A percentile compares a stretch with the other conserved stretches of the same genome.
phyloP scores from a whole-genome alignment of 2,329 filamentous ascomycete genomes.

The Aspergillus intermedius region DNA sequence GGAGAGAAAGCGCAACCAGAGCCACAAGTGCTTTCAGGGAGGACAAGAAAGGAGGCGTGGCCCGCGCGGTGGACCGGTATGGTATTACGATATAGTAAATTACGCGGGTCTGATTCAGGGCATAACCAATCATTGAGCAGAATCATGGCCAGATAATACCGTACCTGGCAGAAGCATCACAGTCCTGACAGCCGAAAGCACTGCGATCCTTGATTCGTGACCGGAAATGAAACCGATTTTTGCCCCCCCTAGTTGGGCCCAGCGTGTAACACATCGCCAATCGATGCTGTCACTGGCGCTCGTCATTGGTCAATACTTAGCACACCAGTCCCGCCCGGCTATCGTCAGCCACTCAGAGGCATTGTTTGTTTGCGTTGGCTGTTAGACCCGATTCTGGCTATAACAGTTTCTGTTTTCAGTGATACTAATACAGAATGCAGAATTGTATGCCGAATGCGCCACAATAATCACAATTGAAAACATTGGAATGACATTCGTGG shows the following conservation, averaged over 20 bases:
- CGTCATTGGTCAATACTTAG: neutral
- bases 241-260: conserved; percentile 6
- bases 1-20: conserved; percentile 10
- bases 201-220: neutral
- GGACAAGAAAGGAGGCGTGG: conserved; percentile 26
- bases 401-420: too few species aligned
- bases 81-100: conserved; percentile 3
- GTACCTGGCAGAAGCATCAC: conserved; percentile 3
- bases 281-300: neutral
- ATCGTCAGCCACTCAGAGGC: neutral
- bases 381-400: neutral
- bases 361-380: neutral
- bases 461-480: too few species aligned
- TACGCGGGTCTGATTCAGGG: neutral
- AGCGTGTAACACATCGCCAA: conserved; percentile 12
- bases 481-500: too few species aligned
- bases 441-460: too few species aligned
- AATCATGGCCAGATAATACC: neutral
- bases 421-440: too few species aligned
- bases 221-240: conserved; percentile 7
- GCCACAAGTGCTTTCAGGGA: conserved; percentile 17
- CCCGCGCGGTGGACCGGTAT: conserved; percentile 19
- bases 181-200: neutral
- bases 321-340: too few species aligned
- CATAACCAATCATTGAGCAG: neutral